These are phyloP conservation scores for Hura crepitans DNA, from an alignment of 441 rosid genomes.

Conservation along the genomic window DNA sequence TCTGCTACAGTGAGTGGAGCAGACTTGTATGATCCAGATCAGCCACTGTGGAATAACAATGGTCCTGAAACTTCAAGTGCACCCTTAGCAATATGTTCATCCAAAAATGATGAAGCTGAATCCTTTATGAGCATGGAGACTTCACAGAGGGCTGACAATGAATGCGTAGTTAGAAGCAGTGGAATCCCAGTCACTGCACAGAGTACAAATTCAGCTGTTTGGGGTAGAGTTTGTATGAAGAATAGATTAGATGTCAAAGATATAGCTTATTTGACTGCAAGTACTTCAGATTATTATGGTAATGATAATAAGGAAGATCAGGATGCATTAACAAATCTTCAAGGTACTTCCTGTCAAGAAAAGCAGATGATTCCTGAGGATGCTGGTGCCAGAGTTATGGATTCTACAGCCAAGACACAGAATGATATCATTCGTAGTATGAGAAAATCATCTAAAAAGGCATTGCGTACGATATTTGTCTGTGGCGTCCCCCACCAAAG, in stretches of 20 bases:
- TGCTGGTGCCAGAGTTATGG: conserved; percentile 42
- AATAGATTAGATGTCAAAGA: conserved; percentile 51
- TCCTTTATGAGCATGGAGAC: conserved; percentile 44
- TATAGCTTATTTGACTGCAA: conserved; percentile 43
- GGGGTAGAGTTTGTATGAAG: conserved; percentile 70
- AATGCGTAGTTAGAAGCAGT: conserved; percentile 34
- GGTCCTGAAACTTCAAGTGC: conserved; percentile 66
- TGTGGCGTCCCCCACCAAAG: conserved; percentile 70
- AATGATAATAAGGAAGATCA: conserved; percentile 49
- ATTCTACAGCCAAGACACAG: conserved; percentile 40
- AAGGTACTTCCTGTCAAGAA: conserved; percentile 42
- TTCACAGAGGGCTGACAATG: conserved; percentile 45
- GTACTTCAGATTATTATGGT: conserved; percentile 42
- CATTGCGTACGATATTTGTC: conserved; percentile 82
- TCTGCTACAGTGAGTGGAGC: conserved; percentile 47
- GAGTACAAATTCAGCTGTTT: conserved; percentile 49
- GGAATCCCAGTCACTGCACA: conserved; percentile 38
- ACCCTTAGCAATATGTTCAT: conserved; percentile 45
- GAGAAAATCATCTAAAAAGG: conserved; percentile 77
- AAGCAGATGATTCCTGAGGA: conserved; percentile 44
- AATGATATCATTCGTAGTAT: conserved; percentile 36
- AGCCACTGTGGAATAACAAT: conserved; percentile 86
- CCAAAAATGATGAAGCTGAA: conserved; percentile 52
- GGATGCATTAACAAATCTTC: conserved; percentile 35
- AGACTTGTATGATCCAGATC: conserved; percentile 98